These are phyloP conservation scores for Xylaria arbuscula DNA, from an alignment of 2,329 filamentous ascomycete species.

Conservation along the genomic window DNA sequence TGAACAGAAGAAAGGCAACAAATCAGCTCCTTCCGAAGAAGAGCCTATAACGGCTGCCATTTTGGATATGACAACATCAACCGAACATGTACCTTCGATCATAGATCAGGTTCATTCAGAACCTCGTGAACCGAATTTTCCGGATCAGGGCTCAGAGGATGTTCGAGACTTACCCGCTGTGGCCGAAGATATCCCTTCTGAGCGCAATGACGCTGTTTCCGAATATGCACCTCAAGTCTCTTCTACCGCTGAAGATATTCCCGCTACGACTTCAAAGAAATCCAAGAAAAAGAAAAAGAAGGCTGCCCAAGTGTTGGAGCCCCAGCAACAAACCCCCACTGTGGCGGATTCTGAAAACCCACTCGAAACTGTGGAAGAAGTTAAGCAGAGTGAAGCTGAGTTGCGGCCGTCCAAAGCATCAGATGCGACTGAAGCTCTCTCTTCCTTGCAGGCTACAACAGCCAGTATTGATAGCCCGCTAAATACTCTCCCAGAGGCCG, in stretches of 20 bases:
- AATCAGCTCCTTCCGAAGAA: slow-evolving; percentile 36
- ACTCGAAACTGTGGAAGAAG: slow-evolving; percentile 6
- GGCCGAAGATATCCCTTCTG: slow-evolving; percentile 2
- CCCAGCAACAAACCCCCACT: not conserved
- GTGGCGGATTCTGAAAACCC: not conserved
- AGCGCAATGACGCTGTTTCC: slow-evolving; percentile 9
- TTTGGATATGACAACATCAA: not conserved
- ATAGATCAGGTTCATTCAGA: not conserved
- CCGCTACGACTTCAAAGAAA: slow-evolving; percentile 29
- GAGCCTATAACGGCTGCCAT: not conserved
- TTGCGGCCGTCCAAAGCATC: slow-evolving; percentile 1
- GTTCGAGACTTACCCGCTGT: slow-evolving; percentile 7
- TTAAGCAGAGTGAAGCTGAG: slow-evolving; percentile 16
- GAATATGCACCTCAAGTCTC: slow-evolving; percentile 26
- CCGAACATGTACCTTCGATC: slow-evolving; percentile 2
- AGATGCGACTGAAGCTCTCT: slow-evolving; percentile 8
- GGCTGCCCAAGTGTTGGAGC: slow-evolving; percentile 2
- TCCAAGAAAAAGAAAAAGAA: slow-evolving; percentile 38
- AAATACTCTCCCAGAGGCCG: slow-evolving; percentile 5
- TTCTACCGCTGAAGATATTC: slow-evolving; percentile 27
- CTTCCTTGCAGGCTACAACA: slow-evolving; percentile 4
- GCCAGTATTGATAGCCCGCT: not conserved
- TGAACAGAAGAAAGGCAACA: slow-evolving; percentile 48
- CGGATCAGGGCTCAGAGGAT: not conserved
- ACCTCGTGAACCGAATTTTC: not conserved